Conservation (phyloP, 169 alveolate genomes). For the Plasmodium fragile region DNA sequence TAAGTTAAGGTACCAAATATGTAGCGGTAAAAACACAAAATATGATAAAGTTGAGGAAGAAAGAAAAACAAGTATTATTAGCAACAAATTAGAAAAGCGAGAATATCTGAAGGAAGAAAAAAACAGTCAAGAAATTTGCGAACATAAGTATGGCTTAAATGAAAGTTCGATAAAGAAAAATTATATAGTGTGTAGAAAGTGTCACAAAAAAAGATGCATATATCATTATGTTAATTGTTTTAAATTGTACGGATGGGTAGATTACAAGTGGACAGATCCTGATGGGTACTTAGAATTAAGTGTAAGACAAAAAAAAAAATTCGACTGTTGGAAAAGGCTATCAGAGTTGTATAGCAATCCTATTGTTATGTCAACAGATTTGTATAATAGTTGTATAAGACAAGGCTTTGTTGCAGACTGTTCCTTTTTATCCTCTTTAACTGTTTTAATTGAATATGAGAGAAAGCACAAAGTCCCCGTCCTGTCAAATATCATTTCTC, state of each 20-base stretch:
- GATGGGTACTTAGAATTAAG: conserved; percentile 84
- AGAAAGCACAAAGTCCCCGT: conserved; percentile 84
- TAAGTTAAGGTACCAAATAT: not conserved
- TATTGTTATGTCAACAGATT: conserved; percentile 77
- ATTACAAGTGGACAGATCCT: conserved; percentile 88
- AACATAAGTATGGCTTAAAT: conserved; percentile 43
- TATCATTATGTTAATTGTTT: conserved; percentile 51
- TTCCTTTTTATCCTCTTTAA: conserved; percentile 91
- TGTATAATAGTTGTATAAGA: conserved; percentile 83
- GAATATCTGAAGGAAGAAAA: not conserved
- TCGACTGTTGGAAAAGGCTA: conserved; percentile 84
- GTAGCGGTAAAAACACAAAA: not conserved
- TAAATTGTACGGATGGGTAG: conserved; percentile 77
- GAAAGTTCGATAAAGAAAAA: conserved; percentile 53
- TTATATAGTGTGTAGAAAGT: conserved; percentile 22
- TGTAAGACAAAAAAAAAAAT: conserved; percentile 82
- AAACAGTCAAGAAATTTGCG: not conserved
- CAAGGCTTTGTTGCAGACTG: conserved; percentile 96
- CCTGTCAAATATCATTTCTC: conserved; percentile 76
- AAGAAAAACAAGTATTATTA: not conserved
- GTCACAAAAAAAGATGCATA: conserved; percentile 66
- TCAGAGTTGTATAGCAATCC: conserved; percentile 77
- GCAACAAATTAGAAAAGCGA: not conserved
- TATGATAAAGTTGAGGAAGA: not conserved
- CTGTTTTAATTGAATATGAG: conserved; percentile 93